These are phyloP conservation scores for Pichia rugopelliculosa DNA, from an alignment of 805 yeast species.

Conservation along the genomic window DNA sequence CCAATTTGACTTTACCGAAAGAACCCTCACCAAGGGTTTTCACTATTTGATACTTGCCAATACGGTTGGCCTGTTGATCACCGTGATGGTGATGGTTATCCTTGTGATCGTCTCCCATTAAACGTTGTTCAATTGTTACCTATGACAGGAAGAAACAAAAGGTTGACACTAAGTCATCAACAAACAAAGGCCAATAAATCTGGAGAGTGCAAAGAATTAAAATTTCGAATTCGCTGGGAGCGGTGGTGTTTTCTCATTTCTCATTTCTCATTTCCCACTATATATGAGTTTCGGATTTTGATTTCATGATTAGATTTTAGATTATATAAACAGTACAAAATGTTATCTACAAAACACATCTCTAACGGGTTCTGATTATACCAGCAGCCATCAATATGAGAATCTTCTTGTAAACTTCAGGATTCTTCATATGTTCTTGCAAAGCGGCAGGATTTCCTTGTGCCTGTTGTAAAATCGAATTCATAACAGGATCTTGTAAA, in stretches of 20 bases:
- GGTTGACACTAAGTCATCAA: neutral
- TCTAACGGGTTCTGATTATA: constrained; percentile 63
- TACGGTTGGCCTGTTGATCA: constrained; percentile 31
- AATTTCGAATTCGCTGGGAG: no score
- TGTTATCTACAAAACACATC: no score
- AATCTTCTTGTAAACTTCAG: constrained; percentile 82
- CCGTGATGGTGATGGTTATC: constrained; percentile 15
- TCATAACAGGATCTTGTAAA: constrained; percentile 93
- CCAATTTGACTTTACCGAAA: constrained; percentile 90
- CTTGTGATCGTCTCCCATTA: constrained; percentile 12
- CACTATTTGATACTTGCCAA: constrained; percentile 89
- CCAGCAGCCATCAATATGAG: constrained; percentile 93
- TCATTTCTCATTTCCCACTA: no score
- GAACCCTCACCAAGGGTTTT: constrained; percentile 95
- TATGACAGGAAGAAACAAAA: neutral
- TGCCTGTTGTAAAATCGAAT: constrained; percentile 89
- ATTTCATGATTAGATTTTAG: no score
- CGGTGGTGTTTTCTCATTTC: no score
- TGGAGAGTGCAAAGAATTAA: no score
- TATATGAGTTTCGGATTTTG: no score
- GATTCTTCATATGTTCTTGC: constrained; percentile 96
- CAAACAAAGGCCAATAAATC: no score
- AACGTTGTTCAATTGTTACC: neutral
- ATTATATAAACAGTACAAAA: no score
- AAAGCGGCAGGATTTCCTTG: constrained; percentile 93